Conservation (phyloP, 2,329 filamentous ascomycete species). For the Aspergillus pseudoglaucus region DNA sequence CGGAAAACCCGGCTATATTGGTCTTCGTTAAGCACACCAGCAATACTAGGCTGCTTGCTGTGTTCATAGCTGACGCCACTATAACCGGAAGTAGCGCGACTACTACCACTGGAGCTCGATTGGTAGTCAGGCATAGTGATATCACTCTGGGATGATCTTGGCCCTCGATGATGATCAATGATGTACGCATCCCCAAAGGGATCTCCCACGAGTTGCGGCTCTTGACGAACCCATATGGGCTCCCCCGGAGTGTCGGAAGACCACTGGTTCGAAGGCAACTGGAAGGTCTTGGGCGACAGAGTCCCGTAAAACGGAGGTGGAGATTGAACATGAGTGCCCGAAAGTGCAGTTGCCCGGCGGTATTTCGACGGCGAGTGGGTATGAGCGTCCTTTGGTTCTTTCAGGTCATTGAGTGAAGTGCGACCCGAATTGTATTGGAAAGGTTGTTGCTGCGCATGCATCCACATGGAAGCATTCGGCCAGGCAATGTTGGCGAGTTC, state of each 20-base stretch:
- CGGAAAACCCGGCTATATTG: conserved; percentile 32
- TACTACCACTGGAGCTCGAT: conserved; percentile 35
- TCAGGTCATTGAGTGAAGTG: conserved; percentile 24
- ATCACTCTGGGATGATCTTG: conserved; percentile 38
- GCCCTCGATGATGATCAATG: conserved; percentile 24
- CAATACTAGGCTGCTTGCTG: conserved; percentile 34
- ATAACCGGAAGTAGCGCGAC: conserved; percentile 35
- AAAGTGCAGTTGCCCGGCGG: conserved; percentile 8
- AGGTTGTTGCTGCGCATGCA: conserved; percentile 36
- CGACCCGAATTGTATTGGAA: conserved; percentile 26
- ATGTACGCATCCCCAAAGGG: conserved; percentile 37
- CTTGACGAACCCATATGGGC: conserved; percentile 22
- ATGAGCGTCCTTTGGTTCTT: conserved; percentile 51
- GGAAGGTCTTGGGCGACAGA: conserved; percentile 27
- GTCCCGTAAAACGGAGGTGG: conserved; percentile 13
- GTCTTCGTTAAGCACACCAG: conserved; percentile 29
- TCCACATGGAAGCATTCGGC: conserved; percentile 69
- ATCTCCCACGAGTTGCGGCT: conserved; percentile 28
- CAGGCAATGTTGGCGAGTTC: conserved; percentile 70
- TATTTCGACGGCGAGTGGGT: conserved; percentile 54
- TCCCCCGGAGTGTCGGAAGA: conserved; percentile 14
- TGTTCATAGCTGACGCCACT: conserved; percentile 37
- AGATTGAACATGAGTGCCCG: background rate
- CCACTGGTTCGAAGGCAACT: conserved; percentile 22
- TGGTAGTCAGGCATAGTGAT: conserved; percentile 45